Base-by-base conservation (phyloP, 208 protist genomes). In the Leptomonas pyrrhocoris region DNA sequence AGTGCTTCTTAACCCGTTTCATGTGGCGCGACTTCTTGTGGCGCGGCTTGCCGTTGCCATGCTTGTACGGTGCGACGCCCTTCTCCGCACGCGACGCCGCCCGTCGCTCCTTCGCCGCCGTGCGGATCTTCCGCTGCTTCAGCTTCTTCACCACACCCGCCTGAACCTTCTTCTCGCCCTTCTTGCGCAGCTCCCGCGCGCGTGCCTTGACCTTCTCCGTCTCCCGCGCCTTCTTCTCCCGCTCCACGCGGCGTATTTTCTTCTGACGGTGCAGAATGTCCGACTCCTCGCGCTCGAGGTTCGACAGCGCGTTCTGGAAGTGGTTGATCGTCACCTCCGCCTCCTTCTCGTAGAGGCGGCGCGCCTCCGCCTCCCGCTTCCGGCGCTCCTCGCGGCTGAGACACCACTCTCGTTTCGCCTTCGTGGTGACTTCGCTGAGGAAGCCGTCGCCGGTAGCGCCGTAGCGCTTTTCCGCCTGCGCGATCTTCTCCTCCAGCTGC, bases 91-190 rank as follows among this genome's bases (percentile, higher is more conserved):
- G 80, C n/a, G 83, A 68, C n/a, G 68, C 86, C 6, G 84, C 84
- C 25, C 92, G 89, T 43, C 68, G 65, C 78, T 87, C 86, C 69
- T 84, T 85, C 1, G 74, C 60, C 3, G 92, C 84, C 25, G 89
- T 83, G 28, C 92, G 73, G 2, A 96, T 73, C 82, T 93, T 94
- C 28, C 79, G 79, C 79, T 92, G 86, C 78, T 96, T 96, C 27
- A 94, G 74, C 71, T 96, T 94, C 77, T 94, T 94, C 40, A 96
- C 77, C 0, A 84, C 78, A 23, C 89, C 89, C 1, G 85, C 88
- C 64, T 94, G 73, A 2, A 96, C 50, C 77, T 91, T 92, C 77
- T 94, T 89, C 68, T 89, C 81, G 16, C 68, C 66, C 86, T 94
- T 94, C 73, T 80, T 75, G 49, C 85, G 77, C 74, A 86, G 57